phyloP scores from a whole-genome alignment of 108 stramenopile genomes.

The Nitzschia sp. region DNA sequence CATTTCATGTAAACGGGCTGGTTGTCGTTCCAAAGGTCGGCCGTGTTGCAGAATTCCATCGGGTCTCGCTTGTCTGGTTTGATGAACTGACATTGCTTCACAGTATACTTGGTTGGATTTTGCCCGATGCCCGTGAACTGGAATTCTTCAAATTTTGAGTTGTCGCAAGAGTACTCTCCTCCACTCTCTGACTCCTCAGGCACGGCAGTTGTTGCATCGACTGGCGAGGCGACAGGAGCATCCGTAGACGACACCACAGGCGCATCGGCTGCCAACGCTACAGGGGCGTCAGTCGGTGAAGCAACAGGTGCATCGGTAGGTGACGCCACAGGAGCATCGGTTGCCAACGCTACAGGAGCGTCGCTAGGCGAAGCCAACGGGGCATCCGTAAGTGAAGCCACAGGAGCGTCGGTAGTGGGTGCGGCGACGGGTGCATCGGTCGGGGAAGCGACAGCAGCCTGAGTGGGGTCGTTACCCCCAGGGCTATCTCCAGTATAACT shows the following conservation, averaged over 20 bases:
- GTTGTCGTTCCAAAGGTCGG: slow-evolving; percentile 2
- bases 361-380: not conserved
- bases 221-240: not conserved
- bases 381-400: not conserved
- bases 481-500: not conserved
- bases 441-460: not conserved
- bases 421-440: too few relatives aligned
- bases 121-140: not conserved
- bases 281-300: not conserved
- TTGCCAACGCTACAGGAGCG: too few relatives aligned
- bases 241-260: not conserved
- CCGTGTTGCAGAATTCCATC: slow-evolving; percentile 9
- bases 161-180: not conserved
- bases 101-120: not conserved
- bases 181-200: not conserved
- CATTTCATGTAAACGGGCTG: slow-evolving; percentile 15
- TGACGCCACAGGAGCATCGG: too few relatives aligned
- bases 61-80: slow-evolving; percentile 8
- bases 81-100: slow-evolving; percentile 16
- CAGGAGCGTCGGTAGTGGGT: too few relatives aligned
- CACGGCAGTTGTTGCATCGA: not conserved
- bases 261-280: not conserved
- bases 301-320: too few relatives aligned
- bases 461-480: not conserved
- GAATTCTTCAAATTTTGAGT: not conserved